Evolutionary conservation across 2,329 filamentous ascomycete species (phyloP), one percentile per base, ranked within the genome.

Genomic region (Epichloe uncinata): DNA sequence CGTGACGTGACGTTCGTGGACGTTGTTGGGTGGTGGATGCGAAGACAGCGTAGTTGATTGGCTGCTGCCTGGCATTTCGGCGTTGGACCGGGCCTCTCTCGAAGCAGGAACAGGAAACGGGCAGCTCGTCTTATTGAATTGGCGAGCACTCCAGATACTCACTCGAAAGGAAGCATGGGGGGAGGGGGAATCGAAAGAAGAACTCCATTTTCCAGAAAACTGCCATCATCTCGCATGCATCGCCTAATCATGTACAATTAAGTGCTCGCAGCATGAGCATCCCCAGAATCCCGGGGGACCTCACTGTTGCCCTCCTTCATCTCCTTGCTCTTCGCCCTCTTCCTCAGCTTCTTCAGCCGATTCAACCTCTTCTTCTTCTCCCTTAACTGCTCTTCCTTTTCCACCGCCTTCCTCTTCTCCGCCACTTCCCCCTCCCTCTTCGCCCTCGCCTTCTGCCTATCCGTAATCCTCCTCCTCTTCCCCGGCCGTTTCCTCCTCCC

Each of bases 281-380:
- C 55, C 16, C 37, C 59, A 18, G 33, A 48, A 26, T 58, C 58
- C 4, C 50, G 3, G 20, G 18, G 20, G 18, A 20, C 62, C 36
- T 57, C 58, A 16, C 47, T 54, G 12, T 50, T 49, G 5, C 13
- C 54, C 22, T 26, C 48, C 5, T 78, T 81, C 64, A 73, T 75
- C 64, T 82, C 74, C 60, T 71, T 78, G 54, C 73, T 76, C 64
- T 82, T 82, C 42, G 73, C 70, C 57, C 73, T 72, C 58, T 72
- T 70, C 62, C 78, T 76, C 53, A 81, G 56, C 66, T 82, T 81
- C 68, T 77, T 81, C 56, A 74, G 62, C 51, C 76, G 65, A 56
- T 83, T 83, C 54, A 79, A 60, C 55, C 77, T 69, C 65, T 79
- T 79, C 67, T 79, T 80, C 69, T 81, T 82, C 50, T 81, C 77